Percentiles rank a stretch among this genome's conserved stretches.
phyloP scores from a whole-genome alignment of 1,139 yeast species.

The Suhomyces coccinellae region DNA sequence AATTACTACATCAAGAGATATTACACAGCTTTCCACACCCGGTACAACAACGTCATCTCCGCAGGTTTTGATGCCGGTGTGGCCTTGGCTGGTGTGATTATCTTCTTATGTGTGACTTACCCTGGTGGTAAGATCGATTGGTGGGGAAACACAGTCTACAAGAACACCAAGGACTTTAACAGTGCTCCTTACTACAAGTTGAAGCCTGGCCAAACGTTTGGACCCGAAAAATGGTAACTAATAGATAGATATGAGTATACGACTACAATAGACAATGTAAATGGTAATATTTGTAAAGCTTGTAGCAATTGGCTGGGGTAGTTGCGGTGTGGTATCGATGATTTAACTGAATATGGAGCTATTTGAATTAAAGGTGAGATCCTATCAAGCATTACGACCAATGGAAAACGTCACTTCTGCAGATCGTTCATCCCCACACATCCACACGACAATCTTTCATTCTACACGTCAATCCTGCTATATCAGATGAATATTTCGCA shows the following conservation, averaged over 20 bases:
- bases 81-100: conserved; percentile 24
- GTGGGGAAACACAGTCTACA: conserved; percentile 42
- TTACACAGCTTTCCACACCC: conserved; percentile 29
- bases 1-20: conserved; percentile 50
- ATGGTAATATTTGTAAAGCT: no score
- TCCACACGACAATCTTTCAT: background rate
- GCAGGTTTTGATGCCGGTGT: conserved; percentile 26
- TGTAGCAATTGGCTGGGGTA: no score
- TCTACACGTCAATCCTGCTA: background rate
- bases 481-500: background rate
- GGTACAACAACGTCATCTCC: conserved; percentile 26
- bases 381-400: no score
- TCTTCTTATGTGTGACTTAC: conserved; percentile 26
- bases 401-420: no score
- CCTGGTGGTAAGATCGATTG: conserved; percentile 30
- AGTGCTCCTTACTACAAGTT: conserved; percentile 29
- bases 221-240: conserved; percentile 38
- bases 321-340: no score
- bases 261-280: background rate
- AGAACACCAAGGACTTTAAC: conserved; percentile 22
- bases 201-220: conserved; percentile 36
- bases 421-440: no score
- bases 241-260: background rate
- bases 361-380: no score
- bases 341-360: no score